Conservation (phyloP, 2,329 filamentous ascomycete species). For the Pyrenophora seminiperda region DNA sequence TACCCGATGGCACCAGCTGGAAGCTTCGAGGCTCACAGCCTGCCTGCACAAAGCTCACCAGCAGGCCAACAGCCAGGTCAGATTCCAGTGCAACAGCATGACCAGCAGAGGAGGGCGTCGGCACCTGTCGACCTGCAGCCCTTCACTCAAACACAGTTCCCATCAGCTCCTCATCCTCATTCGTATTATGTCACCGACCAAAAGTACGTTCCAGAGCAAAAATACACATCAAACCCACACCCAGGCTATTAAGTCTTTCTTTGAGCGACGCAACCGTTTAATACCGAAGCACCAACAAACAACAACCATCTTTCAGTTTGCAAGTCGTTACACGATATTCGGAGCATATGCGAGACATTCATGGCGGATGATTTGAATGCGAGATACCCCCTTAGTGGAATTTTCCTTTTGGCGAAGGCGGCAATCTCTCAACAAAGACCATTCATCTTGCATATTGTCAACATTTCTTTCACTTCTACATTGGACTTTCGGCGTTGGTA, state of each 20-base stretch:
- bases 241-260: constrained; percentile 10
- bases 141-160: constrained; percentile 31
- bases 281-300: neutral
- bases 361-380: constrained; percentile 22
- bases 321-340: constrained; percentile 9
- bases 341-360: constrained; percentile 19
- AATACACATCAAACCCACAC: constrained; percentile 17
- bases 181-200: constrained; percentile 40
- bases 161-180: constrained; percentile 28
- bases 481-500: neutral
- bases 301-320: neutral
- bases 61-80: constrained; percentile 22
- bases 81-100: constrained; percentile 24
- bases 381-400: constrained; percentile 24
- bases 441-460: neutral
- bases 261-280: neutral
- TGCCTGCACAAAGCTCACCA: constrained; percentile 25
- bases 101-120: constrained; percentile 39
- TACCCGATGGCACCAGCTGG: constrained; percentile 33
- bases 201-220: constrained; percentile 29
- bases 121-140: constrained; percentile 38
- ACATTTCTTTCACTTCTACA: neutral
- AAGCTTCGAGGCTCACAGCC: constrained; percentile 31
- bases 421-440: constrained; percentile 7
- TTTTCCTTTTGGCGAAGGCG: constrained; percentile 16